Percentiles rank a stretch among this genome's conserved stretches.
Evolutionary conservation across 2,329 filamentous ascomycete genomes (phyloP).

Genomic region (Fusarium ramigenum): DNA sequence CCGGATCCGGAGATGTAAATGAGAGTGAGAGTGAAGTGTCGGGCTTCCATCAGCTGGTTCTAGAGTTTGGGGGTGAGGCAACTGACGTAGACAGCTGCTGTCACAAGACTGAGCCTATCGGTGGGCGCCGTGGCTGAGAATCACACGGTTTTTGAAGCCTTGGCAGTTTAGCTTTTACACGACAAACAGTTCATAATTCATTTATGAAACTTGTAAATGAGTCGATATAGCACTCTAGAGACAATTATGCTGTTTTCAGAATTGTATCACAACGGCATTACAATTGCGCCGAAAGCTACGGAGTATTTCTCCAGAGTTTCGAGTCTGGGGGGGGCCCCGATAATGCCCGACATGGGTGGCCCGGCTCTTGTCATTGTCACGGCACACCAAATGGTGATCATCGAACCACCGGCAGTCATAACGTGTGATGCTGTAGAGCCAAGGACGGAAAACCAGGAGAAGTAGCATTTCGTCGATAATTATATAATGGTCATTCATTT

Average conservation of each 20-base stretch:
- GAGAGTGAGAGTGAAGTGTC: too few species aligned
- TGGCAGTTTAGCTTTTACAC: background rate
- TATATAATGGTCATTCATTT: slow-evolving; percentile 28
- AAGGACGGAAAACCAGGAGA: slow-evolving; percentile 3
- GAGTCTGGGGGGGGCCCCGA: slow-evolving; percentile 27
- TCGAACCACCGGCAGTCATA: slow-evolving; percentile 37
- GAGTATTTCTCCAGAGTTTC: background rate
- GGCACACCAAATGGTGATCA: slow-evolving; percentile 28
- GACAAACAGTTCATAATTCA: background rate
- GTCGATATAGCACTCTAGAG: background rate
- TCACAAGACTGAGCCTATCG: slow-evolving; percentile 16
- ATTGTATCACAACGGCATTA: background rate
- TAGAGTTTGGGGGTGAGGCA: background rate
- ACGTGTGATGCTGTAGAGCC: slow-evolving; percentile 22
- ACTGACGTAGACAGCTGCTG: slow-evolving; percentile 17
- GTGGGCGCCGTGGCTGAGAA: slow-evolving; percentile 20
- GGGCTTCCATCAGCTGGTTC: background rate
- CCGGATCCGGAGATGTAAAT: slow-evolving; percentile 17
- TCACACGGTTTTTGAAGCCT: slow-evolving; percentile 11
- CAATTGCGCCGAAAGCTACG: background rate
- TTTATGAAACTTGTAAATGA: background rate
- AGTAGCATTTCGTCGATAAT: background rate
- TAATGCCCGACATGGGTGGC: slow-evolving; percentile 27
- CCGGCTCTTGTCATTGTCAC: slow-evolving; percentile 12
- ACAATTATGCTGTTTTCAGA: too few species aligned